These are phyloP conservation scores for Cymbomonas tetramitiformis DNA, from an alignment of 139 green algal species.

Conservation along the genomic window DNA sequence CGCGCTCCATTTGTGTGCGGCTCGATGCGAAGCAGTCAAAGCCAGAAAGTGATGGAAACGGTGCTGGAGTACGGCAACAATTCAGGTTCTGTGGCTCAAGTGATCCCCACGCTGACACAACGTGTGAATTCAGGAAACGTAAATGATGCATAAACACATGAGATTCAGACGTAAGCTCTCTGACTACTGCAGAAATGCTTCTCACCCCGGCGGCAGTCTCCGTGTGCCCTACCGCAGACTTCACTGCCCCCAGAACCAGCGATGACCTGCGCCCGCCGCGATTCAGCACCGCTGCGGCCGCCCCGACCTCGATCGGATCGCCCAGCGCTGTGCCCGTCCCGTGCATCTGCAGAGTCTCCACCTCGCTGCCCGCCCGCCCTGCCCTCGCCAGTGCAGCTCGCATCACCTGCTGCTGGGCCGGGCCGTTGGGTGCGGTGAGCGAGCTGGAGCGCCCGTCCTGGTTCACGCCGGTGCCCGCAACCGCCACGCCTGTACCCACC, in stretches of 20 bases:
- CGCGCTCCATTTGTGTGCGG: neutral
- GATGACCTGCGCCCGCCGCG: neutral
- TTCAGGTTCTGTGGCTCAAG: no score
- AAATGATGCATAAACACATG: neutral
- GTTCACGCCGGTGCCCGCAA: constrained; percentile 9
- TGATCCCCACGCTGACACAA: no score
- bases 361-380: neutral
- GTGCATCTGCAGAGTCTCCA: constrained; percentile 13
- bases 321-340: constrained; percentile 29
- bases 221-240: constrained; percentile 9
- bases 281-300: neutral
- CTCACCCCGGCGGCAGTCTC: constrained; percentile 2
- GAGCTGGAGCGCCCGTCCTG: constrained; percentile 57
- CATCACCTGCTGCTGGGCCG: constrained; percentile 64
- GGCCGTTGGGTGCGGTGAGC: constrained; percentile 73
- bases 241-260: neutral
- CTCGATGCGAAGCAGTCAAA: no score
- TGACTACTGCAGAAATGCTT: neutral
- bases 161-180: neutral
- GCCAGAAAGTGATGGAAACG: no score
- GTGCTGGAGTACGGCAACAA: no score
- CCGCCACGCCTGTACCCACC: neutral
- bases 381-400: constrained; percentile 32
- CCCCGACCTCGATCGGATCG: constrained; percentile 32
- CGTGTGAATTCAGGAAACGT: neutral